Evolutionary conservation across 495 filamentous ascomycete species (phyloP).

Genomic region (Cladorrhinum samala): DNA sequence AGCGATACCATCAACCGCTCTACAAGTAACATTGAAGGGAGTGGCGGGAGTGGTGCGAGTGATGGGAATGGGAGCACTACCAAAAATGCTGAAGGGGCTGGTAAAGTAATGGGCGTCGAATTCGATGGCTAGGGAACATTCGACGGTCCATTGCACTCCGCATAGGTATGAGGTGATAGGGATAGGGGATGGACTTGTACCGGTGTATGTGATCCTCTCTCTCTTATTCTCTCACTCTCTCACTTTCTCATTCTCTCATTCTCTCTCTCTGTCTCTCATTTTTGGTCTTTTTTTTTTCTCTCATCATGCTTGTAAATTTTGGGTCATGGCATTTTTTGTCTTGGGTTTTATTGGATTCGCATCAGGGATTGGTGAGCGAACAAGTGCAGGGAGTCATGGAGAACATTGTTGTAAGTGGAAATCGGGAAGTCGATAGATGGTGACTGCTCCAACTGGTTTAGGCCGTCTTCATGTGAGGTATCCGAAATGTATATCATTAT

Average conservation of each 20-base stretch:
- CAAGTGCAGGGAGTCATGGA: not conserved
- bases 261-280: not conserved
- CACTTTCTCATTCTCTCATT: not conserved
- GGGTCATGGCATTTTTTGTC: not conserved
- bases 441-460: too few species aligned
- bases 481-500: too few species aligned
- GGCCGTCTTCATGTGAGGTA: too few species aligned
- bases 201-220: not conserved
- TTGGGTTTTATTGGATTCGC: not conserved
- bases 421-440: not conserved
- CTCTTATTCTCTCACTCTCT: too few species aligned
- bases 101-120: constrained; percentile 33
- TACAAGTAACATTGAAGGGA: not conserved
- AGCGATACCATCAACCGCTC: constrained; percentile 21
- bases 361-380: not conserved
- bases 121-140: constrained; percentile 27
- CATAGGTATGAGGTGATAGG: not conserved
- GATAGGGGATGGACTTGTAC: not conserved
- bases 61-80: constrained; percentile 14
- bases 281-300: not conserved
- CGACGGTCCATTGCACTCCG: not conserved
- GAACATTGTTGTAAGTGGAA: not conserved
- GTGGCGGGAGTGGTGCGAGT: constrained; percentile 21
- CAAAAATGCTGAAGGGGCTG: constrained; percentile 10
- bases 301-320: not conserved